Conservation (phyloP, 345 rosid species). For the Carallia brachiata region DNA sequence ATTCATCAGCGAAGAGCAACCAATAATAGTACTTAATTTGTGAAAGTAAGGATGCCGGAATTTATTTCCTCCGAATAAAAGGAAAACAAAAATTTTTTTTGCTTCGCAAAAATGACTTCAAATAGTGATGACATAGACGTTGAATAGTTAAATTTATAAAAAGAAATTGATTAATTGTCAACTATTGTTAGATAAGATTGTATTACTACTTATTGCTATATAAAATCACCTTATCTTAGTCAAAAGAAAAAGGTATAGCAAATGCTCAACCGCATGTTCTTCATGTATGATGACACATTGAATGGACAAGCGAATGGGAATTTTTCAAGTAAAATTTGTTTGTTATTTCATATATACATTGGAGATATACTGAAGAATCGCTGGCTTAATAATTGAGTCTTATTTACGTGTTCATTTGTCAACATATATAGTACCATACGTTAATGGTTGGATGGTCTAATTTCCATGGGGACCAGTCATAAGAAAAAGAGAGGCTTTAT, state of each 20-base stretch:
- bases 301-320: neutral
- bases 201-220: too few species aligned
- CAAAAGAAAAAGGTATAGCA: constrained; percentile 31
- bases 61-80: constrained; percentile 19
- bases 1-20: constrained; percentile 15
- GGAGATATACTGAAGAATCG: constrained; percentile 28
- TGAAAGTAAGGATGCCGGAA: constrained; percentile 32
- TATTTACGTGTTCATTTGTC: constrained; percentile 2
- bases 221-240: too few species aligned
- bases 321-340: neutral
- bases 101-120: too few species aligned
- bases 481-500: constrained; percentile 24
- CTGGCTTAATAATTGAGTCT: neutral
- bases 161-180: too few species aligned
- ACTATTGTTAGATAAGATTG: too few species aligned
- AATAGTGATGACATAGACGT: too few species aligned
- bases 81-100: neutral
- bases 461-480: constrained; percentile 27
- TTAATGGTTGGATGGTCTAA: constrained; percentile 10
- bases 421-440: neutral
- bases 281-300: constrained; percentile 19
- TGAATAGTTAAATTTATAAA: too few species aligned
- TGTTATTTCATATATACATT: neutral
- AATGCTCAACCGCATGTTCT: constrained; percentile 25
- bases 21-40: constrained; percentile 3